Base-by-base conservation (phyloP, 2,329 filamentous ascomycete species). In the Paraconiothyrium sp. region DNA sequence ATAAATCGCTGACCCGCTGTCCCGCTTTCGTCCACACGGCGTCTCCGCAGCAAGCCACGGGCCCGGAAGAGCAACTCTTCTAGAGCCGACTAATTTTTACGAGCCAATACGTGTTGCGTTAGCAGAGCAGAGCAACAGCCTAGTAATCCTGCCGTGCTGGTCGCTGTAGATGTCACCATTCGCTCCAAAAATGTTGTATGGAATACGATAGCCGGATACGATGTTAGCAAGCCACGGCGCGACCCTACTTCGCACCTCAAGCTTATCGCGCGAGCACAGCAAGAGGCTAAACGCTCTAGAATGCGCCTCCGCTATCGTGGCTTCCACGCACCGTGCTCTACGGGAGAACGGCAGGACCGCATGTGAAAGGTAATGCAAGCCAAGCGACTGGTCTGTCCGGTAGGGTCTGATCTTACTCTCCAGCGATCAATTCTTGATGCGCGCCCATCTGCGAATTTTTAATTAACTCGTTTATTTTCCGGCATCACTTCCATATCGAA, bases 1-100 rank as follows among this genome's bases (percentile, higher is more conserved):
- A 75, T 76, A 76, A 69, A 74, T 69, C 69, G 64, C 65, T 67
- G 64, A 65, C 67, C 70, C 71, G 68, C 71, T 69, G 58, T 67
- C 60, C 62, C 65, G 65, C 63, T 64, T 62, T 58, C 59, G 62
- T 59, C 66, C 71, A 70, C 60, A 64, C 68, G 63, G 64, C 60
- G 61, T 60, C 43, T 20, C 63, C 63, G 58, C 63, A 62, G 61
- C 67, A 66, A 59, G 59, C 61, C 63, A 62, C 59, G 37, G 34
- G 47, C 63, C 58, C 48, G 56, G 62, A 62, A 34, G 51, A 65
- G 62, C 59, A 64, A 49, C 34, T 57, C 41, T 57, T 51, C 51
- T 59, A 58, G 54, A 43, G 60, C 54, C 35, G 51, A 20, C 32
- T 27, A 24, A 44, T 41, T 30, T 46, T 27, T 9, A 30, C 34